Conservation (phyloP, 1,139 yeast genomes). For the Yamadazyma aaseri region DNA sequence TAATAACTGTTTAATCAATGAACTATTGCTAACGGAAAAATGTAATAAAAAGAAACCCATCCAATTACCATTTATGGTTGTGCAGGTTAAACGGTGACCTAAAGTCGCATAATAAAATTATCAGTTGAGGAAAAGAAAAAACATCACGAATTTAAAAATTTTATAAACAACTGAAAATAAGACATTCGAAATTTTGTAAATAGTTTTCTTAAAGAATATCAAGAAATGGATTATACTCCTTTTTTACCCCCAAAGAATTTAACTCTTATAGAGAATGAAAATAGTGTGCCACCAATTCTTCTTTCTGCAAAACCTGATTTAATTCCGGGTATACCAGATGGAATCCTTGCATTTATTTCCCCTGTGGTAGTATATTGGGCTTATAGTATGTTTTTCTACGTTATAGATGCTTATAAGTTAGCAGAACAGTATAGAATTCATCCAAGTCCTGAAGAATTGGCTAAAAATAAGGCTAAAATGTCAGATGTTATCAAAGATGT, state of each 20-base stretch:
- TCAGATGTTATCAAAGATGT: constrained; percentile 78
- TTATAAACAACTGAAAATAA: constrained; percentile 1
- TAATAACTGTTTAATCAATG: no score
- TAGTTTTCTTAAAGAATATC: not conserved
- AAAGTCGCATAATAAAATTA: constrained; percentile 1
- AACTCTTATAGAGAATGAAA: constrained; percentile 13
- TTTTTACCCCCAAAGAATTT: constrained; percentile 12
- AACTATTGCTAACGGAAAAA: no score
- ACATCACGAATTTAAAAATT: constrained; percentile 2
- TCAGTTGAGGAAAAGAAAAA: constrained; percentile 4
- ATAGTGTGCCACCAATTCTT: constrained; percentile 14
- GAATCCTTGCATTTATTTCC: constrained; percentile 62
- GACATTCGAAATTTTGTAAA: not conserved
- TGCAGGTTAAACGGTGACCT: no score
- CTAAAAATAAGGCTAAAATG: constrained; percentile 72
- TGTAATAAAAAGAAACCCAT: no score
- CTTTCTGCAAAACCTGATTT: constrained; percentile 35
- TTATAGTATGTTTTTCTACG: constrained; percentile 69
- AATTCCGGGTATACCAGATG: constrained; percentile 67
- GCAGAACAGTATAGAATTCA: constrained; percentile 87
- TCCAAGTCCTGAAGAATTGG: constrained; percentile 78
- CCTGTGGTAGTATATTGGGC: constrained; percentile 87
- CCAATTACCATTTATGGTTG: no score
- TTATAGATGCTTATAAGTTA: constrained; percentile 68
- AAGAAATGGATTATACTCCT: constrained; percentile 3